Evolutionary conservation across 2,329 filamentous ascomycete genomes (phyloP).

Genomic region (Calonectria hawksworthii): DNA sequence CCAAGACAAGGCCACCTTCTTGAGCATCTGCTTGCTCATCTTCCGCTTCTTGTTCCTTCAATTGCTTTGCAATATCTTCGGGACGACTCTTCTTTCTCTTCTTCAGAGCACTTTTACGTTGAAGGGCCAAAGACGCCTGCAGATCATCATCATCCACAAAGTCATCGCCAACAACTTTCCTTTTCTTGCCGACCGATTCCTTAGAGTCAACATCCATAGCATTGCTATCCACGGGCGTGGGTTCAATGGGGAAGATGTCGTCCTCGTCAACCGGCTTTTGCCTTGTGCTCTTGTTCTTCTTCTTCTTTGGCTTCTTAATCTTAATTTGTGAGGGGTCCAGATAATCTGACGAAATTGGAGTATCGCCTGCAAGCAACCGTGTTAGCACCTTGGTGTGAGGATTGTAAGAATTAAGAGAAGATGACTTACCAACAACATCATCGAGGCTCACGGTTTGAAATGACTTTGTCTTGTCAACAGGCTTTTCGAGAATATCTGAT

Average conservation of each 20-base stretch:
- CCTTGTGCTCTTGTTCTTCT: constrained; percentile 83
- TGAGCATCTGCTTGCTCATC: constrained; percentile 56
- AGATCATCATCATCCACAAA: constrained; percentile 95
- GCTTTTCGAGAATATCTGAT: constrained; percentile 66
- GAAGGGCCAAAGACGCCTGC: constrained; percentile 86
- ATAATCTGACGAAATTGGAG: constrained; percentile 80
- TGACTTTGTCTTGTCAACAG: constrained; percentile 70
- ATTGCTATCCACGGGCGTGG: constrained; percentile 56
- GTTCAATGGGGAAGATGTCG: constrained; percentile 65
- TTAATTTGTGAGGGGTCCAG: constrained; percentile 89
- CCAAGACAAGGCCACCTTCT: constrained; percentile 82
- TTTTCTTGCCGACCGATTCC: constrained; percentile 69
- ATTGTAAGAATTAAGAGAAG: neutral
- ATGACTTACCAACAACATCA: constrained; percentile 72
- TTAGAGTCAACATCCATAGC: constrained; percentile 83
- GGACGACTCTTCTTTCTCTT: constrained; percentile 90
- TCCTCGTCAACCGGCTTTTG: constrained; percentile 77
- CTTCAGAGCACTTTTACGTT: constrained; percentile 87
- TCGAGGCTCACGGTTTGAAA: constrained; percentile 84
- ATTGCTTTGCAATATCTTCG: constrained; percentile 86
- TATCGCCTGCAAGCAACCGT: constrained; percentile 36
- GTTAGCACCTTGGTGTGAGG: constrained; percentile 26
- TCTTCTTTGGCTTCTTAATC: constrained; percentile 95
- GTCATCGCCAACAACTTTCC: constrained; percentile 73
- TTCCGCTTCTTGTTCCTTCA: constrained; percentile 75